A percentile compares a stretch with the other conserved stretches of the same genome.
phyloP scores from a whole-genome alignment of 2,329 filamentous ascomycete species.

The Dothideomycetes sp. region DNA sequence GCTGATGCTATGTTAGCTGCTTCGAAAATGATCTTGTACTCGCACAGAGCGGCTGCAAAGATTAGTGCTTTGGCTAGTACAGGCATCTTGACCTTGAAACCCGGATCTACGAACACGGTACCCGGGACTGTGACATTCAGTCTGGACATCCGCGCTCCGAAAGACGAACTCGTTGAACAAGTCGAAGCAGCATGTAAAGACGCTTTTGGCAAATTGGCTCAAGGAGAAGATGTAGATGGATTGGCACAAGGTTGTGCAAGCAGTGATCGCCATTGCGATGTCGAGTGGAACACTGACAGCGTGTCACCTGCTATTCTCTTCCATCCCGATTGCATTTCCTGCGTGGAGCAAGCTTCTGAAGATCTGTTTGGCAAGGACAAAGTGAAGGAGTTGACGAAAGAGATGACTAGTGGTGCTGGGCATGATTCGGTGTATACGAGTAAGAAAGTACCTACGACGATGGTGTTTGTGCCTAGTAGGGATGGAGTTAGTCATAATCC shows the following conservation, averaged over 20 bases:
- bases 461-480: slow-evolving; percentile 41
- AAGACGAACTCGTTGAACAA: slow-evolving; percentile 47
- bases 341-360: slow-evolving; percentile 51
- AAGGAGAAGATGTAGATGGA: slow-evolving; percentile 44
- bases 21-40: slow-evolving; percentile 57
- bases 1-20: slow-evolving; percentile 61
- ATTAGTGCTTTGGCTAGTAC: slow-evolving; percentile 57
- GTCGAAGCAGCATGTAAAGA: slow-evolving; percentile 48
- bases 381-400: slow-evolving; percentile 37
- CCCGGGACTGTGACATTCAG: slow-evolving; percentile 59
- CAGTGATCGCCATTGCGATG: slow-evolving; percentile 32
- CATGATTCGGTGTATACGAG: slow-evolving; percentile 46
- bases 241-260: slow-evolving; percentile 37
- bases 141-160: slow-evolving; percentile 56
- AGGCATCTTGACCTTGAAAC: slow-evolving; percentile 57
- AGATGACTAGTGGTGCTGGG: slow-evolving; percentile 55
- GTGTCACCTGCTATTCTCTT: slow-evolving; percentile 55
- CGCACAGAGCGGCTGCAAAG: slow-evolving; percentile 52
- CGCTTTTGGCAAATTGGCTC: slow-evolving; percentile 53
- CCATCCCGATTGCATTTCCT: slow-evolving; percentile 56
- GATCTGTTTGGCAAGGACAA: slow-evolving; percentile 46
- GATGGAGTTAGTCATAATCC: slow-evolving; percentile 42
- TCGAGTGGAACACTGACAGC: slow-evolving; percentile 54
- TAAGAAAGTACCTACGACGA: slow-evolving; percentile 37
- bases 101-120: slow-evolving; percentile 65